phyloP scores from a whole-genome alignment of 768 basidiomycete genomes.

The Leccinum obscurum region DNA sequence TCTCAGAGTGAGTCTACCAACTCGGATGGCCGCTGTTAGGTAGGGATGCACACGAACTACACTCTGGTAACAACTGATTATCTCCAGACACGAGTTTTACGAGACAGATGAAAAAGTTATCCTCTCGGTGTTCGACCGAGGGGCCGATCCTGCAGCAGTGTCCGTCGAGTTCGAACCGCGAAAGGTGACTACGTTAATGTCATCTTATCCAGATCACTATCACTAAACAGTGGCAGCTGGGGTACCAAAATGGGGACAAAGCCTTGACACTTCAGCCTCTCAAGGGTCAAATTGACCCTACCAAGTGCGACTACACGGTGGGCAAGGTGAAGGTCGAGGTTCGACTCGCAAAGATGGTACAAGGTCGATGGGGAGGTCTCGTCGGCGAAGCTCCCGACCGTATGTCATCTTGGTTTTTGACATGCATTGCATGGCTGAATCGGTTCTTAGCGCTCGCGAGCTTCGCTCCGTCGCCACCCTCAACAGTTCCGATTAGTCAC shows the following conservation, averaged over 20 bases:
- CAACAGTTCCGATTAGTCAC: constrained; percentile 36
- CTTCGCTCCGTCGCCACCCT: constrained; percentile 35
- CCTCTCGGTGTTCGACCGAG: constrained; percentile 77
- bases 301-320: constrained; percentile 61
- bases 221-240: constrained; percentile 14
- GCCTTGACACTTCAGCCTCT: constrained; percentile 75
- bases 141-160: constrained; percentile 65
- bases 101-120: constrained; percentile 77
- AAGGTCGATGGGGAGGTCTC: constrained; percentile 73
- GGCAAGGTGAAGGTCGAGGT: constrained; percentile 90
- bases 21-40: constrained; percentile 31
- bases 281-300: constrained; percentile 74
- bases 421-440: background rate
- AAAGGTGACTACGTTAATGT: constrained; percentile 42
- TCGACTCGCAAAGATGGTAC: constrained; percentile 63
- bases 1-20: constrained; percentile 1
- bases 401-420: constrained; percentile 37
- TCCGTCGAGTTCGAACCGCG: constrained; percentile 63
- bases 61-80: background rate
- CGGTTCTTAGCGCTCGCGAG: constrained; percentile 16
- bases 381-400: constrained; percentile 77
- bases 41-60: constrained; percentile 5
- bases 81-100: constrained; percentile 77
- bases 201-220: background rate
- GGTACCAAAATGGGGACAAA: constrained; percentile 69